Conservation (phyloP, 1,284 basidiomycete genomes). For the Volvariella surrecta region DNA sequence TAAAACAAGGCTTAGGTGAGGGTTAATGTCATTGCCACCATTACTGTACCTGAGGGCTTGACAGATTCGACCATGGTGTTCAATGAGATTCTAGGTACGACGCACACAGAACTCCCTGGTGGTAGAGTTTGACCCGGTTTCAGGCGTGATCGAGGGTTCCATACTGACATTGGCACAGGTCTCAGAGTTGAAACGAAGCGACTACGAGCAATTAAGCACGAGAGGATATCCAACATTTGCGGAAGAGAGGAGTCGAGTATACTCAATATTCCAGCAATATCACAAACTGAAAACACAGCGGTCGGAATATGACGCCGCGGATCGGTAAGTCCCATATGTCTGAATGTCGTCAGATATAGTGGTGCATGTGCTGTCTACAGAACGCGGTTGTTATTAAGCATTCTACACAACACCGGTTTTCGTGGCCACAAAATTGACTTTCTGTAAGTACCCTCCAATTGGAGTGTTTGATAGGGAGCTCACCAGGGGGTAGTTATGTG, state of each 20-base stretch:
- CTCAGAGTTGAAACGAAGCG: conserved; percentile 25
- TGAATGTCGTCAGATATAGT: background rate
- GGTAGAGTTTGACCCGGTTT: too few relatives aligned
- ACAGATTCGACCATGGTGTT: conserved; percentile 57
- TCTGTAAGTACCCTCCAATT: conserved; percentile 32
- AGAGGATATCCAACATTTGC: conserved; percentile 50
- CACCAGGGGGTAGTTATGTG: conserved; percentile 39
- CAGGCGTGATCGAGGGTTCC: conserved; percentile 64
- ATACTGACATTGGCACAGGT: conserved; percentile 35
- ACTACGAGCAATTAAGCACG: conserved; percentile 39
- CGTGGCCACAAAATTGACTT: conserved; percentile 43
- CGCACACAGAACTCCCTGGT: too few relatives aligned
- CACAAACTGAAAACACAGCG: conserved; percentile 33
- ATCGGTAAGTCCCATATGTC: conserved; percentile 33
- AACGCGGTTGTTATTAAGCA: conserved; percentile 43
- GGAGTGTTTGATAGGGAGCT: background rate
- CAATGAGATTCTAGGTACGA: conserved; percentile 59
- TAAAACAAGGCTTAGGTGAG: conserved; percentile 51
- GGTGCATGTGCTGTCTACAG: conserved; percentile 19
- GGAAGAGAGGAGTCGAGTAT: conserved; percentile 37
- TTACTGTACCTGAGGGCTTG: conserved; percentile 2
- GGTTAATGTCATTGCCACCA: background rate
- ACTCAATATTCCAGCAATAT: conserved; percentile 50
- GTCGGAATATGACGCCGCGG: conserved; percentile 52
- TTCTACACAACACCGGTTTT: conserved; percentile 24